Evolutionary conservation across 495 filamentous ascomycete species (phyloP), one percentile per base, ranked within the genome.

Genomic region (Terfezia boudieri): DNA sequence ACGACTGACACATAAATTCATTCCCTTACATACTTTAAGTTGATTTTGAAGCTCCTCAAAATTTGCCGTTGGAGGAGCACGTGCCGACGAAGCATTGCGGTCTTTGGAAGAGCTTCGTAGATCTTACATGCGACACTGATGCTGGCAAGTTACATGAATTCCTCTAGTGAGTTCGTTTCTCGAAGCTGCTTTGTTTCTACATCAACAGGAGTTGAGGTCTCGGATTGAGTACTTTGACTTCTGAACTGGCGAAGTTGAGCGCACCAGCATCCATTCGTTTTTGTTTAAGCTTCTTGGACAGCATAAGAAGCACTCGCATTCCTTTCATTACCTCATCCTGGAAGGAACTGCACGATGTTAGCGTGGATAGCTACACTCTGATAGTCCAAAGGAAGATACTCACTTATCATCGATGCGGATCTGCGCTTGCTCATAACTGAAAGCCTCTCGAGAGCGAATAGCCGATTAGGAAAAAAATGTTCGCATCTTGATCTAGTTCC

Each of bases 61-160:
- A 69, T 95, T 96, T 56, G 84, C 84, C 54, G 84, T 84, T 4
- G 90, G 90, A 1, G 90, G 90, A 11, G 89, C 81, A 36, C 84
- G 72, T 98, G 90, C 36, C 90, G 78, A 52, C 90, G 83, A 9
- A 98, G 77, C 64, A 98, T 77, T 43, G 92, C 92, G 2, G 88
- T 96, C 66, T 95, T 88, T 0, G 90, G 87, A 71, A 94, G 96
- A 11, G 86, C 77, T 52, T 80, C 73, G 70, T 89, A 84, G 60
- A 92, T 85, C 63, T 84, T 92, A 41, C 76, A 70, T 8, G 87
- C 90, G 23, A 98, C 90, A 57, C 79, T 84, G 64, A 84, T 94
- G 68, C 96, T 98, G 71, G 92, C 90, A 63, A 96, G 84, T 62
- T 96, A 74, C 90, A 98, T 98, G 73, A 98, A 96, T 61, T 98